phyloP scores from a whole-genome alignment of 441 rosid genomes.

The Codiaeum variegatum region DNA sequence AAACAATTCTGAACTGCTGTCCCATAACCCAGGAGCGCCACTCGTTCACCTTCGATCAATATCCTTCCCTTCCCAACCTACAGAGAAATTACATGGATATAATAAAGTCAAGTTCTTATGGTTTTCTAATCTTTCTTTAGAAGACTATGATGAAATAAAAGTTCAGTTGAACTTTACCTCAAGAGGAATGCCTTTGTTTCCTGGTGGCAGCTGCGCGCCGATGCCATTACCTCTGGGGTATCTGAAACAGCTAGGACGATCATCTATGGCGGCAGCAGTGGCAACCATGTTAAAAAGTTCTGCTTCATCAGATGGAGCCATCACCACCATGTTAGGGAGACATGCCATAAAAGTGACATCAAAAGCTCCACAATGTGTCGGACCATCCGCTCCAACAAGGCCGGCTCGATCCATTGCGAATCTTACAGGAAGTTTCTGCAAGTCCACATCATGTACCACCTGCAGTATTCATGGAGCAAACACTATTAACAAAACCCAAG shows the following conservation, averaged over 20 bases:
- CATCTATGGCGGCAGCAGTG: constrained; percentile 81
- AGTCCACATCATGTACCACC: constrained; percentile 94
- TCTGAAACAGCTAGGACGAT: constrained; percentile 92
- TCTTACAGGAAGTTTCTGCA: constrained; percentile 90
- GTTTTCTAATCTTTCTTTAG: neutral
- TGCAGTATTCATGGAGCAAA: constrained; percentile 25
- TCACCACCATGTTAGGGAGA: constrained; percentile 95
- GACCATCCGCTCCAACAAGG: constrained; percentile 93
- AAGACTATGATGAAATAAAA: neutral
- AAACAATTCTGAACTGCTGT: constrained; percentile 80
- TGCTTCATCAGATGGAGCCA: constrained; percentile 96
- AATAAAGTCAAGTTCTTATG: neutral
- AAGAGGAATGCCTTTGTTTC: constrained; percentile 80
- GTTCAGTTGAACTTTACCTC: constrained; percentile 41
- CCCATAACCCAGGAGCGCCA: constrained; percentile 83
- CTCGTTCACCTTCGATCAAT: constrained; percentile 78
- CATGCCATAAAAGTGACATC: constrained; percentile 96
- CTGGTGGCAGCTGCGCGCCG: constrained; percentile 68
- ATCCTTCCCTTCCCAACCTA: constrained; percentile 87
- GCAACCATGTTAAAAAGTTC: constrained; percentile 96
- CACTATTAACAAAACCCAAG: neutral
- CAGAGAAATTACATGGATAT: neutral
- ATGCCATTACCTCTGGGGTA: constrained; percentile 94
- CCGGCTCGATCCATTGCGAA: constrained; percentile 98
- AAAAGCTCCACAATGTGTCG: constrained; percentile 90